Evolutionary conservation across 192 early-diverging fungal genomes (phyloP), one percentile per base, ranked within the genome.

Genomic region (Coemansia sp.): DNA sequence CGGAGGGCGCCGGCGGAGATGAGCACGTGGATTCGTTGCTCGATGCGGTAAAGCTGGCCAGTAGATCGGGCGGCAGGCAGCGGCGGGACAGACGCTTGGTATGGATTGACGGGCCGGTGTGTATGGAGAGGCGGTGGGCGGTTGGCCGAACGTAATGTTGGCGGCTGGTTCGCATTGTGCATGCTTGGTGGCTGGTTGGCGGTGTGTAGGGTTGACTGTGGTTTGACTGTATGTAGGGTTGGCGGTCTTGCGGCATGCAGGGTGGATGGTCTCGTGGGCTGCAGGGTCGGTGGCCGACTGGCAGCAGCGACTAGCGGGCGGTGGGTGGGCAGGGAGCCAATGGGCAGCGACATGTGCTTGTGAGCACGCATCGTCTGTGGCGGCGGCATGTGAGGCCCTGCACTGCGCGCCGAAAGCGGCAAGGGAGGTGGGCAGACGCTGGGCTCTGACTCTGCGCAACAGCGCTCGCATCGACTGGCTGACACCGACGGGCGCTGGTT

Each of bases 21-120:
- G 19, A 79, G 64, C 59, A 68, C 55, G 17, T 67, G 70, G 5
- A 79, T 64, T 2, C 76, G 70, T 5, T 63, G 59, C 57, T 79
- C 76, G 47, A 79, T 73, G 48, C 70, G 63, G 28, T 66, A 66
- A 10, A 79, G 68, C 47, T 79, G 76, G 11, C 74, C 65, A n/a
- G n/a, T n/a, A n/a, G n/a, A n/a, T n/a, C n/a, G n/a, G n/a, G n/a
- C n/a, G n/a, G n/a, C n/a, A n/a, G n/a, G n/a, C n/a, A n/a, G n/a
- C n/a, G n/a, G n/a, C n/a, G n/a, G n/a, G n/a, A n/a, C n/a, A n/a
- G n/a, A n/a, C n/a, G n/a, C n/a, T n/a, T n/a, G n/a, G n/a, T n/a
- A n/a, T n/a, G n/a, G n/a, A n/a, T n/a, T n/a, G n/a, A n/a, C n/a
- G 17, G 49, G 26, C 5, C 26, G 38, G 38, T 40, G 8, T 40